These are phyloP conservation scores for Penicillium griseofulvum DNA, from an alignment of 2,329 filamentous ascomycete species.

Conservation along the genomic window DNA sequence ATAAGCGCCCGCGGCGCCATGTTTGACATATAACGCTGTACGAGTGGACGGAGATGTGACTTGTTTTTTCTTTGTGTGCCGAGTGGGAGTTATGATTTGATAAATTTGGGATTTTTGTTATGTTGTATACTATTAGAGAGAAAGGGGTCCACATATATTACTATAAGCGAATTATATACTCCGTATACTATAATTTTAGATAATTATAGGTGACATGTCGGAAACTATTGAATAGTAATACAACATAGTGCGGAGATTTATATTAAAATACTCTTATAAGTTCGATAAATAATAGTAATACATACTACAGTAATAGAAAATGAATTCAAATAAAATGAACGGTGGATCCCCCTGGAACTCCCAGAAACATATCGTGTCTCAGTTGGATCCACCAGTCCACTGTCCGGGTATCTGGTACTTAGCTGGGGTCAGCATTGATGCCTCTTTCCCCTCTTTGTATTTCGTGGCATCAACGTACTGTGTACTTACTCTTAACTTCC, in stretches of 20 bases:
- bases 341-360: conserved; percentile 4
- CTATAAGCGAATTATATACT: too few relatives aligned
- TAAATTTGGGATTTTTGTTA: neutral
- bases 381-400: conserved; percentile 17
- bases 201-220: too few relatives aligned
- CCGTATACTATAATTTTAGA: too few relatives aligned
- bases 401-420: conserved; percentile 20
- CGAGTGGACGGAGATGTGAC: conserved; percentile 5
- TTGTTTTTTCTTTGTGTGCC: neutral
- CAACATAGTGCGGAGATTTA: too few relatives aligned
- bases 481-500: neutral
- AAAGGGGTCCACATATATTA: too few relatives aligned
- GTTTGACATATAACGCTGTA: conserved; percentile 13
- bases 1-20: conserved; percentile 21
- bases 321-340: neutral
- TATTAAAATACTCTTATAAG: too few relatives aligned
- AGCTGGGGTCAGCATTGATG: neutral
- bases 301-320: too few relatives aligned
- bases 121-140: neutral
- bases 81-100: neutral
- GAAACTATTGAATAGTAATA: too few relatives aligned
- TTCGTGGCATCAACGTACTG: neutral
- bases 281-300: too few relatives aligned
- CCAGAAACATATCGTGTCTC: conserved; percentile 37
- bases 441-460: neutral